Base-by-base conservation (phyloP, 2,329 filamentous ascomycete species). In the Fusarium temperatum region DNA sequence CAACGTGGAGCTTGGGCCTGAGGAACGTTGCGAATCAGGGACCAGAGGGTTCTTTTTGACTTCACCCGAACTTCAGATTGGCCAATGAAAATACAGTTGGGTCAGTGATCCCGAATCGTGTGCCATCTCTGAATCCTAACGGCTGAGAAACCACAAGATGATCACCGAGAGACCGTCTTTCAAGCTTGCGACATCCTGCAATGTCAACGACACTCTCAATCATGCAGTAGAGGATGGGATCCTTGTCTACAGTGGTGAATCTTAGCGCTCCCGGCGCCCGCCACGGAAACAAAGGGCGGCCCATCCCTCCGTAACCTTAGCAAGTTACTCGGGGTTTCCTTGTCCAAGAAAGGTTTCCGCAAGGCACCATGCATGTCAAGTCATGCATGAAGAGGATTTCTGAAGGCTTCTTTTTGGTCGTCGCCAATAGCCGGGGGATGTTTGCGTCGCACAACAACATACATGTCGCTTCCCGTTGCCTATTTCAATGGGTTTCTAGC, bases 291-390 rank as follows among this genome's bases (percentile, higher is more conserved):
- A 72, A 60, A 72, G 71, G 48, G 59, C 56, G 63, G 59, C 35
- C 55, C 70, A 65, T 69, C 64, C 56, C 66, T 74, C 57, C 55
- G 45, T 63, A 35, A 68, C 42, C 39, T 68, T 41, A 55, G 50
- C 57, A 63, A 54, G 48, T 60, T 61, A 64, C 74, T 65, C 61
- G 53, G 59, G 56, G 68, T 56, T 59, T 63, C 72, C 72, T 56
- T 75, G 63, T 60, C 71, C 32, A 72, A 56, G 42, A 39, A 39
- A 39, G 63, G 30, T 55, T 57, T 67, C 39, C 65, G 47, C 54
- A 71, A 70, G 71, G 68, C 55, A 47, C 65, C 56, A 75, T 78
- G 76, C 75, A 78, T 75, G 69, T 68, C 66, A 69, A 66, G 59
- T 58, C 56, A 74, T 77, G 72, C 72, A 77, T 70, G 71, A 75